A percentile compares a stretch with the other conserved stretches of the same genome.
Evolutionary conservation across 2,329 filamentous ascomycete species (phyloP).

Genomic region (Colletotrichum sp.): DNA sequence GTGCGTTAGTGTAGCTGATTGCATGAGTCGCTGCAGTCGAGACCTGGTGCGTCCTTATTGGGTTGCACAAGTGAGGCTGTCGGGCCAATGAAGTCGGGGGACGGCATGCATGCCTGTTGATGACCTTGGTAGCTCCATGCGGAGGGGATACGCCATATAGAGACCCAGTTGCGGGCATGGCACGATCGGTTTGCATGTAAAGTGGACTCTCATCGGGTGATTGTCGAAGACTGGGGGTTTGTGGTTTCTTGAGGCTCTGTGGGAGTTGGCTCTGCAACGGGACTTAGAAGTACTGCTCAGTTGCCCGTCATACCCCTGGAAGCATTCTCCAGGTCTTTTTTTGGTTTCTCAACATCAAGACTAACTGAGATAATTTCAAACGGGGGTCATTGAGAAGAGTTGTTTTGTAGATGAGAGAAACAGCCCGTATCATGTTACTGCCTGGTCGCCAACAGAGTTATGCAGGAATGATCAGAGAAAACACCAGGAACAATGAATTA

Average conservation of each 20-base stretch:
- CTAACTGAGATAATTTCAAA: too few species aligned
- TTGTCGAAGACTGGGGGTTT: background rate
- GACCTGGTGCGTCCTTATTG: background rate
- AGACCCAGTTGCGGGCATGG: background rate
- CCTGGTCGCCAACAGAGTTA: too few species aligned
- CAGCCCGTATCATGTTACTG: too few species aligned
- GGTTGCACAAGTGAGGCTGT: background rate
- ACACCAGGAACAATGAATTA: too few species aligned
- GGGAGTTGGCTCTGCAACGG: accelerated
- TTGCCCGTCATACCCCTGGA: too few species aligned
- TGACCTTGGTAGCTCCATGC: background rate
- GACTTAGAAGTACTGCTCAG: too few species aligned
- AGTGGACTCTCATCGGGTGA: background rate
- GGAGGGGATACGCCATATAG: background rate
- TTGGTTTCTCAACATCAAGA: too few species aligned
- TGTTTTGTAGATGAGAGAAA: too few species aligned
- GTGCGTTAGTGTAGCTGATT: background rate
- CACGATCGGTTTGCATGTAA: background rate
- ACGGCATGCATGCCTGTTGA: background rate
- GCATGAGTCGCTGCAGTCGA: background rate
- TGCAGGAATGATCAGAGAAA: too few species aligned
- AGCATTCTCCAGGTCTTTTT: too few species aligned
- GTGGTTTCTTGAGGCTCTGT: background rate
- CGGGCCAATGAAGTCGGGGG: background rate
- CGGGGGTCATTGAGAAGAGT: too few species aligned